These are phyloP conservation scores for Fusarium sp. DNA, from an alignment of 2,329 filamentous ascomycete genomes.

Conservation along the genomic window DNA sequence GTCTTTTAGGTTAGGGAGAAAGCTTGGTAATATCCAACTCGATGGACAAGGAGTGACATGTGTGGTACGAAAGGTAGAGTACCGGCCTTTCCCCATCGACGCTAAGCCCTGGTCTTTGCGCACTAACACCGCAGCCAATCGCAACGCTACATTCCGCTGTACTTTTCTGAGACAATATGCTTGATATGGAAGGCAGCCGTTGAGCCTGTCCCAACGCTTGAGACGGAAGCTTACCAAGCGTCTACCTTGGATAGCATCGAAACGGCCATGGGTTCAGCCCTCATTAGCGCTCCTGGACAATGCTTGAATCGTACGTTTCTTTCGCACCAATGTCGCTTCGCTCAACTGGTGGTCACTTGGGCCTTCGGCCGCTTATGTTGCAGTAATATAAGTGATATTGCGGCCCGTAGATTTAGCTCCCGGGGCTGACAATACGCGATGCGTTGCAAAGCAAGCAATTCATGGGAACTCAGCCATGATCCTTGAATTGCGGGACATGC, in stretches of 20 bases:
- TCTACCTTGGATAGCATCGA: conserved; percentile 17
- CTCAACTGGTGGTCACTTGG: background rate
- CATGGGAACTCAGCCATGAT: conserved; percentile 15
- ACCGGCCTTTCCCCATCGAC: conserved; percentile 29
- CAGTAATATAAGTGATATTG: conserved; percentile 16
- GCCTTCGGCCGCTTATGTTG: conserved; percentile 7
- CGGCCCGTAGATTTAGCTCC: conserved; percentile 25
- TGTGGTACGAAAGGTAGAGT: conserved; percentile 4
- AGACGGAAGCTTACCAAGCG: conserved; percentile 25
- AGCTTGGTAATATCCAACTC: conserved; percentile 19
- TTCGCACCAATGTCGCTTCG: conserved; percentile 1
- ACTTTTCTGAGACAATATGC: conserved; percentile 35
- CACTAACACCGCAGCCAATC: conserved; percentile 33
- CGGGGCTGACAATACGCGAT: conserved; percentile 12
- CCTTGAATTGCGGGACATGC: conserved; percentile 15
- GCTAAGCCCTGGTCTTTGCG: conserved; percentile 27
- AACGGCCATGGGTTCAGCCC: conserved; percentile 17
- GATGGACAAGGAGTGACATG: conserved; percentile 20
- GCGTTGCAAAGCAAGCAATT: background rate
- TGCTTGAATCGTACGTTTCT: conserved; percentile 37
- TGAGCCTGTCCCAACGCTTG: conserved; percentile 30
- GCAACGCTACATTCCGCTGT: conserved; percentile 9
- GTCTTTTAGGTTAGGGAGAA: conserved; percentile 7
- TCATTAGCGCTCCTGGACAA: conserved; percentile 15
- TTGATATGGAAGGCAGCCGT: conserved; percentile 40